phyloP scores from a whole-genome alignment of 768 basidiomycete genomes.

The Cystobasidiopsis lactophilus region DNA sequence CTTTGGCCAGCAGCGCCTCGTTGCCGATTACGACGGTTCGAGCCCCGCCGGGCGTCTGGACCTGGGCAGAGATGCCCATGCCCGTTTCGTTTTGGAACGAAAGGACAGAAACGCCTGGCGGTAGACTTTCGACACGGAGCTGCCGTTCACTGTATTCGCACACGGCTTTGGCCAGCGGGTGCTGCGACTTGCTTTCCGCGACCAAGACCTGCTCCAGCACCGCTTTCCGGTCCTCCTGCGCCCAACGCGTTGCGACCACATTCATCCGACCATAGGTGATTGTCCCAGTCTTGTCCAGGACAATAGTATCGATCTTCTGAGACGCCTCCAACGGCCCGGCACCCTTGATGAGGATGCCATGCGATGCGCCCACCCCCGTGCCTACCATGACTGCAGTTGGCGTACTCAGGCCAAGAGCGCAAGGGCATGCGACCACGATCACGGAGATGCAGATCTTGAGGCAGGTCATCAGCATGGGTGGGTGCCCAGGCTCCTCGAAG shows the following conservation, averaged over 20 bases:
- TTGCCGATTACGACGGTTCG: constrained; percentile 50
- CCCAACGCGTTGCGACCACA: constrained; percentile 56
- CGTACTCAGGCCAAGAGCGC: constrained; percentile 83
- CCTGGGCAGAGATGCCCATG: constrained; percentile 34
- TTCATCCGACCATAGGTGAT: constrained; percentile 84
- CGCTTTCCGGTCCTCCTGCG: constrained; percentile 18
- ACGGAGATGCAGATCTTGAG: constrained; percentile 94
- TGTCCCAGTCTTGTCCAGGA: constrained; percentile 94
- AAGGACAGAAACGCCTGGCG: constrained; percentile 38
- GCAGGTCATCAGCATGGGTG: constrained; percentile 63
- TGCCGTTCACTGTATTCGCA: constrained; percentile 55
- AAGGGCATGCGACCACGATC: constrained; percentile 93
- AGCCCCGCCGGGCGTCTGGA: constrained; percentile 23
- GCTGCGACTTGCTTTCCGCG: constrained; percentile 79
- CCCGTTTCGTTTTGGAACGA: constrained; percentile 76
- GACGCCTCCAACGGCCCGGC: constrained; percentile 84
- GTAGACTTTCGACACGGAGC: constrained; percentile 27
- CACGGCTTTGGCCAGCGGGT: constrained; percentile 85
- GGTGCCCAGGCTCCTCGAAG: constrained; percentile 65
- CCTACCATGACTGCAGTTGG: constrained; percentile 99
- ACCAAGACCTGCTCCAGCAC: constrained; percentile 63
- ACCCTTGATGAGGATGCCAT: constrained; percentile 95
- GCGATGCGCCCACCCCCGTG: constrained; percentile 85
- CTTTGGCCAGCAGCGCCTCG: constrained; percentile 37
- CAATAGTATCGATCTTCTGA: constrained; percentile 51